Percentiles rank a stretch among this genome's conserved stretches.
Conservation (phyloP, 2,329 filamentous ascomycete species). For the Epichloe aotearoae region DNA sequence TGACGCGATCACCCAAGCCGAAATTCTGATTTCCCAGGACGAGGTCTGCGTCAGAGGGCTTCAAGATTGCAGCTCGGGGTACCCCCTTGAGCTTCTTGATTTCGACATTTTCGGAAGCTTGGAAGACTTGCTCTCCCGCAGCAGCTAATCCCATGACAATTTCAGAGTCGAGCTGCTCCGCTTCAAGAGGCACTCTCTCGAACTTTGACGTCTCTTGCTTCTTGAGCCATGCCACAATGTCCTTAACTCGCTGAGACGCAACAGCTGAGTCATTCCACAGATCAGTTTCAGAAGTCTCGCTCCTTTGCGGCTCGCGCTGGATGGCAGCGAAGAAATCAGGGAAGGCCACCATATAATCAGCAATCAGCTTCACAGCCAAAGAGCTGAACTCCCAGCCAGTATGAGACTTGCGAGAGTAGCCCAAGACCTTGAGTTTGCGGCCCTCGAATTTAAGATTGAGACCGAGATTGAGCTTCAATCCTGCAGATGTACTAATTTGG, state of each 20-base stretch:
- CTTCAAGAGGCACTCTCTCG: conserved; percentile 89
- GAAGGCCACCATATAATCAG: conserved; percentile 84
- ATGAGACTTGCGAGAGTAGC: conserved; percentile 76
- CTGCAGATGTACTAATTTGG: conserved; percentile 64
- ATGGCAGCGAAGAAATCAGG: conserved; percentile 91
- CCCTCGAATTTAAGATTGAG: conserved; percentile 95
- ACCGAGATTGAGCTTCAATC: conserved; percentile 75
- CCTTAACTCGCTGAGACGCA: conserved; percentile 73
- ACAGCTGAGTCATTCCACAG: conserved; percentile 64
- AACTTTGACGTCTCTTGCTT: conserved; percentile 81
- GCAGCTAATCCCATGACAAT: conserved; percentile 70
- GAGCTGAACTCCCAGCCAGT: conserved; percentile 94
- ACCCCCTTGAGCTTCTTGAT: conserved; percentile 68
- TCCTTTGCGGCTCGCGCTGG: conserved; percentile 70
- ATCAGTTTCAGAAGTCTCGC: conserved; percentile 71
- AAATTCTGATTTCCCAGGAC: conserved; percentile 77
- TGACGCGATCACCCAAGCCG: conserved; percentile 73
- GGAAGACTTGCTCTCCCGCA: conserved; percentile 52
- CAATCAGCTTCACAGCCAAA: conserved; percentile 67
- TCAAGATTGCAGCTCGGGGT: conserved; percentile 75
- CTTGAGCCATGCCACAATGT: conserved; percentile 90
- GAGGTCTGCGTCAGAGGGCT: conserved; percentile 92
- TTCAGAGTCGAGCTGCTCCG: conserved; percentile 88
- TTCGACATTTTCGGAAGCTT: conserved; percentile 37
- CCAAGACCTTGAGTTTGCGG: conserved; percentile 88